These are phyloP conservation scores for Sarocladium oryzae DNA, from an alignment of 2,329 filamentous ascomycete genomes.

Conservation along the genomic window DNA sequence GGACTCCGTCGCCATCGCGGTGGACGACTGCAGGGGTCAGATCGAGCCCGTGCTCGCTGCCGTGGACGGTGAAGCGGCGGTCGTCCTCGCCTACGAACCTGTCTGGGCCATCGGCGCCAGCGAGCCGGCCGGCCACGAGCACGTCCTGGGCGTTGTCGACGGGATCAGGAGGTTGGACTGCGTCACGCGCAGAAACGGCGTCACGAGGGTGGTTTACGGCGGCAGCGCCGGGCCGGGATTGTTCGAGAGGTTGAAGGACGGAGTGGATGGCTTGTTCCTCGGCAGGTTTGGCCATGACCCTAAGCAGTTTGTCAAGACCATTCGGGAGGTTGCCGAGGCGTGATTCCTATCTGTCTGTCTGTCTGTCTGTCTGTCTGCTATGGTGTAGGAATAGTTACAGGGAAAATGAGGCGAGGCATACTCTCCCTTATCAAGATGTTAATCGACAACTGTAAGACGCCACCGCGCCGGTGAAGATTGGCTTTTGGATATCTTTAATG, in stretches of 20 bases:
- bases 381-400: no score
- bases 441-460: no score
- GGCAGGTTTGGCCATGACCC: slow-evolving; percentile 77
- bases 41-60: slow-evolving; percentile 56
- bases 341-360: no score
- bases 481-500: no score
- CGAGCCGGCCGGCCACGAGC: slow-evolving; percentile 62
- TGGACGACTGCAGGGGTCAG: slow-evolving; percentile 64
- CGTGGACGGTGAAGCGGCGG: slow-evolving; percentile 55
- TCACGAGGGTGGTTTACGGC: slow-evolving; percentile 70
- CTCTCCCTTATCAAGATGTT: no score
- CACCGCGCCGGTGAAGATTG: no score
- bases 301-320: slow-evolving; percentile 62
- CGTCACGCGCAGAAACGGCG: slow-evolving; percentile 43
- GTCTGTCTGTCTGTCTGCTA: no score
- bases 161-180: slow-evolving; percentile 51
- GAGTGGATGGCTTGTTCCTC: slow-evolving; percentile 74
- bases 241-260: slow-evolving; percentile 52
- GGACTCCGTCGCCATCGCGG: slow-evolving; percentile 48
- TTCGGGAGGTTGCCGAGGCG: slow-evolving; percentile 55
- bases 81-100: slow-evolving; percentile 79
- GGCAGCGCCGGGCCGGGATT: slow-evolving; percentile 77
- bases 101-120: slow-evolving; percentile 81
- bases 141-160: slow-evolving; percentile 65
- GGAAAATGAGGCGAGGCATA: no score